phyloP scores from a whole-genome alignment of 176 grass and related monocot species.

The Zizania latifolia region DNA sequence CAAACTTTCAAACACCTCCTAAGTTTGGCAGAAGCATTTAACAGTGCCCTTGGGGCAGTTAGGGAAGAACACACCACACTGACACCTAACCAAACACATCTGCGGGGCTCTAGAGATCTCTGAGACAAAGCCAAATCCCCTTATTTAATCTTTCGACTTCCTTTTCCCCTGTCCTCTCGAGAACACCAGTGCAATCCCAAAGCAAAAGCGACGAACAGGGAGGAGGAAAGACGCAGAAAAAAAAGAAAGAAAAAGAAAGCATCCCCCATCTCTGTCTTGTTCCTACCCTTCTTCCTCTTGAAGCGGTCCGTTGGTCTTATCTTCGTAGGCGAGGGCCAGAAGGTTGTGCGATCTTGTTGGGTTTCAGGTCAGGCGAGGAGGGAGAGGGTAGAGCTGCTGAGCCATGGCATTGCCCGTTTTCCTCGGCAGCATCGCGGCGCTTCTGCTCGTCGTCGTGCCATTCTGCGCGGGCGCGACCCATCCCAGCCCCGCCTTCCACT shows the following conservation, averaged over 20 bases:
- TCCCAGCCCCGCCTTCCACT: not conserved
- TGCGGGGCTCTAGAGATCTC: not conserved
- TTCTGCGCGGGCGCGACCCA: constrained; percentile 27
- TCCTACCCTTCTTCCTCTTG: constrained; percentile 10
- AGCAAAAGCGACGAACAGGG: not conserved
- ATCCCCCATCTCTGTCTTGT: not conserved
- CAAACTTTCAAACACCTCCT: too few relatives aligned
- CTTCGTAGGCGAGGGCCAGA: not conserved
- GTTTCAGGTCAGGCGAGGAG: not conserved
- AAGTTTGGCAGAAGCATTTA: not conserved
- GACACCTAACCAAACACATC: not conserved
- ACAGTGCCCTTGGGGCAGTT: not conserved
- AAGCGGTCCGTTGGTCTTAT: constrained; percentile 22
- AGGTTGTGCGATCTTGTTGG: constrained; percentile 22
- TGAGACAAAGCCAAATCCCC: constrained; percentile 22
- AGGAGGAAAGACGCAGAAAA: not conserved
- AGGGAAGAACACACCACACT: not conserved
- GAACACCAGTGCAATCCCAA: not conserved
- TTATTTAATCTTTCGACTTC: not conserved
- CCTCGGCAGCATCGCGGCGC: constrained; percentile 23
- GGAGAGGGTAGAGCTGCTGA: not conserved
- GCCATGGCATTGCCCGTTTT: constrained; percentile 52
- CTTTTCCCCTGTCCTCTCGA: not conserved
- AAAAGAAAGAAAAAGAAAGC: not conserved
- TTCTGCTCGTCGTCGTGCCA: constrained; percentile 41